A percentile compares a stretch with the other conserved stretches of the same genome.
Conservation (phyloP, 495 filamentous ascomycete species). For the Jackrogersella minutella region DNA sequence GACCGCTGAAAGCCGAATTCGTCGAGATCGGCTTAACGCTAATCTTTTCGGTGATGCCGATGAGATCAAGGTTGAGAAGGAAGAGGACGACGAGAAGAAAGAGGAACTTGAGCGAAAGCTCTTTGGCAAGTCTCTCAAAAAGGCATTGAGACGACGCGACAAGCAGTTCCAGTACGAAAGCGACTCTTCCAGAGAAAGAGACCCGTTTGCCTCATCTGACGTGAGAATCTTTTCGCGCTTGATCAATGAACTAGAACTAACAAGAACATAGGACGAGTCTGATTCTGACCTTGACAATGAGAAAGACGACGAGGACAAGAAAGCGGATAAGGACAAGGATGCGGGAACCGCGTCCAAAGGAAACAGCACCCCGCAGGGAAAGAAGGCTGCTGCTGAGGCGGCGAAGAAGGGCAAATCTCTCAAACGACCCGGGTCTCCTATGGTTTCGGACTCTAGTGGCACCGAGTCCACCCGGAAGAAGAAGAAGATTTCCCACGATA, state of each 20-base stretch:
- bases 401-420: conserved; percentile 74
- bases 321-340: conserved; percentile 74
- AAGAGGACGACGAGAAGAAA: conserved; percentile 73
- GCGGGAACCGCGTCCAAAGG: conserved; percentile 74
- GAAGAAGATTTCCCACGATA: conserved; percentile 71
- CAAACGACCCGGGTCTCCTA: conserved; percentile 87
- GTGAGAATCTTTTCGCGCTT: conserved; percentile 43
- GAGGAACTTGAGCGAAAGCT: conserved; percentile 72
- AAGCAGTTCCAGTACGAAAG: conserved; percentile 84
- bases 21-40: conserved; percentile 84
- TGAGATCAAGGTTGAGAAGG: conserved; percentile 83
- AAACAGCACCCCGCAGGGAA: conserved; percentile 76
- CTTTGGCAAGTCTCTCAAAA: conserved; percentile 77
- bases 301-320: conserved; percentile 57
- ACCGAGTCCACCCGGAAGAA: conserved; percentile 91
- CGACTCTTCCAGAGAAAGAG: conserved; percentile 73
- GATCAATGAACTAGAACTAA: conserved; percentile 24
- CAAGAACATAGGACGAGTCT: conserved; percentile 40
- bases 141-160: conserved; percentile 82
- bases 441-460: conserved; percentile 86
- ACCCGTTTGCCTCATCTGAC: conserved; percentile 72
- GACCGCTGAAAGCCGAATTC: conserved; percentile 83
- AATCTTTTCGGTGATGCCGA: conserved; percentile 87
- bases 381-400: conserved; percentile 55
- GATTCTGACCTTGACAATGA: conserved; percentile 51